Base-by-base conservation (phyloP, 2,329 filamentous ascomycete genomes). In the Aspergillus novoparasiticus region DNA sequence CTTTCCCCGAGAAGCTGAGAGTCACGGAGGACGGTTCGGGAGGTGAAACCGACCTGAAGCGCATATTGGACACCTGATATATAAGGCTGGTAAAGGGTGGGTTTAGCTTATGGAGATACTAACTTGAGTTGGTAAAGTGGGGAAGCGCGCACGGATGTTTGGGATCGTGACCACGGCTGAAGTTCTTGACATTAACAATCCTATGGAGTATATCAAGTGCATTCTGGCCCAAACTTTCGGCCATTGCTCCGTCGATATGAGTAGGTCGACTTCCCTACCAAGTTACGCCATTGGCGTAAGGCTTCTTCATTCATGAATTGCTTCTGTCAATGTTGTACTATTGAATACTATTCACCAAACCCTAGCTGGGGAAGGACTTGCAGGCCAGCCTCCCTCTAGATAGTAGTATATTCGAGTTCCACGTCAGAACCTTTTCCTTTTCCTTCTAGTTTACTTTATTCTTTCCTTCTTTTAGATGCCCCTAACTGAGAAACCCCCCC, bases 51-150 rank as follows among this genome's bases (percentile, higher is more conserved):
- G 16, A 61, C 71, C 67, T 56, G 12, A 12, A 11, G 39, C 61
- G 72, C 65, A 69, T 0, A 2, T 11, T 59, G 0, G 56, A 69
- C 68, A 68, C 74, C 73, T 73, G 12, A 69, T 4, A 10, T 11
- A 6, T 45, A 48, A 64, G 71, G 71, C 71, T 66, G 3, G 4
- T 50, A 48, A 39, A 26, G 12, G 23, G 23, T 32, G 14, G 14
- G 28, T n/a, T 51, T 28, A 6, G 34, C 34, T 6, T 36, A 16
- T 16, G 34, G 34, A 14, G 34, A 16, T 36, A 14, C 34, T 36
- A 34, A 34, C 32, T 34, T 11, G 32, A 34, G 11, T 34, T 34
- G 32, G 32, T 34, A 34, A 34, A 11, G 39, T 41, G 39, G 39
- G 14, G 16, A 14, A n/a, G 39, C 19, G 19, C 39, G 39, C 39